Conservation (phyloP, 225 moss, liverwort and hornwort genomes). For the Anthoceros angustus region DNA sequence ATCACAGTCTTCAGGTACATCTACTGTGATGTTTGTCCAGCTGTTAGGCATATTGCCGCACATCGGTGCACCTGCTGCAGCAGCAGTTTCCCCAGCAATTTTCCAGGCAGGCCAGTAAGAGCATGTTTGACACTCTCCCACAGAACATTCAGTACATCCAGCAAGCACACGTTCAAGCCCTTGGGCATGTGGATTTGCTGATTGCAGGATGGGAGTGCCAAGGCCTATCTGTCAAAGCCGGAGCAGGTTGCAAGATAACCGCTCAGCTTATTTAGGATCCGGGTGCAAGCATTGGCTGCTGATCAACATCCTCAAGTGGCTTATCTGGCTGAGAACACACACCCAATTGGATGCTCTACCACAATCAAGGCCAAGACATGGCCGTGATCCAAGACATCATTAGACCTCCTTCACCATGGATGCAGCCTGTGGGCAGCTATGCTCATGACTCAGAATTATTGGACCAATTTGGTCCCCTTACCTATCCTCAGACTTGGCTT, state of each 20-base stretch:
- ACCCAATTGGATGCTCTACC: background rate
- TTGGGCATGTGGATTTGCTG: background rate
- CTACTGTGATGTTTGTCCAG: too few species aligned
- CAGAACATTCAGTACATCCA: background rate
- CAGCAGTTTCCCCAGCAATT: too few species aligned
- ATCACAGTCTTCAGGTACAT: too few species aligned
- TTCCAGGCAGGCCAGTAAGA: too few species aligned
- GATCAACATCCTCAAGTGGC: background rate
- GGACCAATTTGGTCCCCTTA: background rate
- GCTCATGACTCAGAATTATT: background rate
- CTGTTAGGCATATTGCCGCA: too few species aligned
- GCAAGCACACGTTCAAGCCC: background rate
- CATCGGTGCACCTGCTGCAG: too few species aligned
- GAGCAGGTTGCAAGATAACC: background rate
- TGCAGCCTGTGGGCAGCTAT: background rate
- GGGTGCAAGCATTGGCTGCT: background rate
- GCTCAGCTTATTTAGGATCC: background rate
- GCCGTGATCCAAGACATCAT: background rate
- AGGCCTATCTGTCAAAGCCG: background rate
- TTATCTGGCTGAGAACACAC: background rate
- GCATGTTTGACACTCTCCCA: too few species aligned
- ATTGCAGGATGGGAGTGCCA: background rate
- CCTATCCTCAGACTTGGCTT: background rate
- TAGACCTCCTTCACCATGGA: background rate
- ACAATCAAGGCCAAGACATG: background rate